Base-by-base conservation (phyloP, 805 yeast species). In the Monosporozyma siamensis region DNA sequence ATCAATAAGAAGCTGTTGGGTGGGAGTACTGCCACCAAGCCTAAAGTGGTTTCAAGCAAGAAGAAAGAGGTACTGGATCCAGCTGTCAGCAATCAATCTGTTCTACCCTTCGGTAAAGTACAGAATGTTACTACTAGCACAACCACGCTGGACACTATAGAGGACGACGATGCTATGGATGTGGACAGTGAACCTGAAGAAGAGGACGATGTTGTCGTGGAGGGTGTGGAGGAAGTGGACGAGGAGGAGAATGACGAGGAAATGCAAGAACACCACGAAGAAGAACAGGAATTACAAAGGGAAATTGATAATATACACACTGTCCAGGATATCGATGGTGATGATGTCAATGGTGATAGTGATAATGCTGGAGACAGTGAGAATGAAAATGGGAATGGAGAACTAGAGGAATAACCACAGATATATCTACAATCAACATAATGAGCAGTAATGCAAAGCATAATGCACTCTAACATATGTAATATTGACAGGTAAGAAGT, bases 221-320 rank as follows among this genome's bases (percentile, higher is more conserved):
- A 45, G 6, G 54, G 42, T 1, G 52, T 41, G 17, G 42, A 44
- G 5, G 51, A 49, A 34, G 45, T 38, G 24, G 56, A 51, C 24
- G 51, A 47, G 4, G 44, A 36, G 4, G 47, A 43, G 5, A 38
- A 32, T 18, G 48, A 32, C 10, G 47, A 41, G 6, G 46, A 15
- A 23, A 53, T 49, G 2, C 44, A 41, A 22, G 56, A 53, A 31
- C 26, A 51, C 14, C n/a, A n/a, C n/a, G 59, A 49, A 29, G 45
- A 41, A 25, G 36, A 38, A 10, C 14, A 18, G 6, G 32, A 15
- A 15, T 29, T 29, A 15, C 32, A 29, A 29, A 29, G 10, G 6
- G 39, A 36, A 23, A 10, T 24, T 9, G 9, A 36, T 14, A n/a
- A 10, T 12, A 12, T 25, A 24, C 22, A 32, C 20, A 18, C 12